Evolutionary conservation across 768 basidiomycete genomes (phyloP).

Genomic region (Leccinum rimulosum): DNA sequence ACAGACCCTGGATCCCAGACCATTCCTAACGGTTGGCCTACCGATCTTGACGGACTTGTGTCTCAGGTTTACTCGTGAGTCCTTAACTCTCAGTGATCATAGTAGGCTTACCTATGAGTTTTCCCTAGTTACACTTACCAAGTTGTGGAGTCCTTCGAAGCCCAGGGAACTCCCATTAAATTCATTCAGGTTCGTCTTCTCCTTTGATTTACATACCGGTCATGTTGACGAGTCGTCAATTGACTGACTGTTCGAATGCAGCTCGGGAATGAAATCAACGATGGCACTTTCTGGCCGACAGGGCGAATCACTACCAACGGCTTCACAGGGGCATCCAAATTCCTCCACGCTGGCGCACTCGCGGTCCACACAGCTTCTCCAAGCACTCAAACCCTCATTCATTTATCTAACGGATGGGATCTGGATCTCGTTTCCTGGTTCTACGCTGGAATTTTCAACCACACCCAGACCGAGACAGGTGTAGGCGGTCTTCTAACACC

Average conservation of each 20-base stretch:
- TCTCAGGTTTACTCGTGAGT: conserved; percentile 8
- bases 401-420: conserved; percentile 13
- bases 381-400: conserved; percentile 5
- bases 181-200: conserved; percentile 9
- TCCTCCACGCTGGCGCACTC: conserved; percentile 36
- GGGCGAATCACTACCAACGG: conserved; percentile 7
- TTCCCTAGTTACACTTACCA: conserved; percentile 8
- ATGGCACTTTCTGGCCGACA: conserved; percentile 9
- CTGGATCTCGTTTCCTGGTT: conserved; percentile 4
- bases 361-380: conserved; percentile 9
- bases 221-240: too few species aligned
- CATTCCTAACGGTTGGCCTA: conserved; percentile 16
- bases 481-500: conserved; percentile 3
- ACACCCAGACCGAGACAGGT: background rate
- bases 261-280: conserved; percentile 15
- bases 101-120: too few species aligned
- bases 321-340: conserved; percentile 14
- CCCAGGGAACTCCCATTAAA: conserved; percentile 8
- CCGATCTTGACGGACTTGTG: conserved; percentile 9
- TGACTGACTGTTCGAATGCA: conserved; percentile 1
- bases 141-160: conserved; percentile 5
- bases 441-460: conserved; percentile 3
- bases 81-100: background rate
- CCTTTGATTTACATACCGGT: background rate
- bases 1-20: conserved; percentile 7